These are phyloP conservation scores for Rhododendron ovatum DNA, from an alignment of 148 eudicot species.

Conservation along the genomic window DNA sequence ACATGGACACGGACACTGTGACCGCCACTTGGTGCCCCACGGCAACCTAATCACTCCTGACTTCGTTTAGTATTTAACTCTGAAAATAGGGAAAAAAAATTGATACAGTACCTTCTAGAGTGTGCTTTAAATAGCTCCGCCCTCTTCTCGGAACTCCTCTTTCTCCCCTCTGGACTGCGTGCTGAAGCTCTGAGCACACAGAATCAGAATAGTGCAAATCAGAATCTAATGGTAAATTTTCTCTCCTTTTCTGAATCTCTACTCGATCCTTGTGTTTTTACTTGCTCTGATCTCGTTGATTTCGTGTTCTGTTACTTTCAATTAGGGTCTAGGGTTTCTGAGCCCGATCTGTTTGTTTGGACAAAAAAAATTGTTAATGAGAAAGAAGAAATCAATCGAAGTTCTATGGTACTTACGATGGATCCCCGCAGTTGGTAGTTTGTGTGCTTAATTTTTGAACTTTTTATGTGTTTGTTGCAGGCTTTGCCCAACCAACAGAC, in stretches of 20 bases:
- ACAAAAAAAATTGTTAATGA: background rate
- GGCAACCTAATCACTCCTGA: too few species aligned
- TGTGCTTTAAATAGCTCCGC: background rate
- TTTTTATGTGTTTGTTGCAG: constrained; percentile 8
- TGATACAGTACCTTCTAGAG: background rate
- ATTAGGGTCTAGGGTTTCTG: background rate
- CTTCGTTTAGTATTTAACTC: too few species aligned
- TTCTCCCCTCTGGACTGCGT: background rate
- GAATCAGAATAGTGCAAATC: background rate
- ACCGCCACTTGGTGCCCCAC: too few species aligned
- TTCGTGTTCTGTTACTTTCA: background rate
- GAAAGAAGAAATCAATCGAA: background rate
- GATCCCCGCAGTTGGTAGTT: background rate
- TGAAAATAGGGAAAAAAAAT: too few species aligned
- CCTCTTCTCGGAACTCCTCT: background rate
- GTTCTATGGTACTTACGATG: background rate
- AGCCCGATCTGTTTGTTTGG: background rate
- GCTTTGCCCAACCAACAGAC: constrained; percentile 34
- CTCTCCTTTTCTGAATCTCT: background rate
- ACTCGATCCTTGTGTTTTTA: background rate
- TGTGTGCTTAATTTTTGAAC: background rate
- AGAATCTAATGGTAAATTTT: background rate
- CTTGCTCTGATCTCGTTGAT: background rate
- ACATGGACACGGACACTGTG: too few species aligned
- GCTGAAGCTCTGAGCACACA: background rate